Evolutionary conservation across 495 filamentous ascomycete species (phyloP).

Genomic region (Ascobolus immersus): DNA sequence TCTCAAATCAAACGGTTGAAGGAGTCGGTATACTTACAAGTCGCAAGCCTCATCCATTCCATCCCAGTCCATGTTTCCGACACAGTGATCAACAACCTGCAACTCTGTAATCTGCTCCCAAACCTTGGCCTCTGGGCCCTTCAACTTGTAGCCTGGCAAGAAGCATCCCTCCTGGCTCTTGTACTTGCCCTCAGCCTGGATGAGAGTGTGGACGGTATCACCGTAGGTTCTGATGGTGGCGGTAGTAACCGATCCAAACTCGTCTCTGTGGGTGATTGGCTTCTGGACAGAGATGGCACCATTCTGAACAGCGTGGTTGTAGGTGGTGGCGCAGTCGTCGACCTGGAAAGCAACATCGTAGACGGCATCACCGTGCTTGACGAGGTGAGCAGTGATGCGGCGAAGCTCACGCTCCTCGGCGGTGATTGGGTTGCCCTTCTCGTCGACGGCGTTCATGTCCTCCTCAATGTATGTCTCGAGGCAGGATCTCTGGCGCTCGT

Average conservation of each 20-base stretch:
- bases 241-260: conserved; percentile 30
- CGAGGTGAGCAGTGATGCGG: conserved; percentile 51
- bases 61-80: conserved; percentile 80
- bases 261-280: conserved; percentile 26
- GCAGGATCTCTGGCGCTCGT: too few relatives aligned
- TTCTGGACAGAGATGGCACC: conserved; percentile 39
- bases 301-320: conserved; percentile 35
- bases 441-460: conserved; percentile 19
- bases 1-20: conserved; percentile 3
- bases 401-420: conserved; percentile 25
- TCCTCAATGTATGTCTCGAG: too few relatives aligned
- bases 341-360: conserved; percentile 85
- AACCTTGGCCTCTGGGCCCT: conserved; percentile 31
- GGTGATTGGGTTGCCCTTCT: conserved; percentile 25
- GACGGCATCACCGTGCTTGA: conserved; percentile 66
- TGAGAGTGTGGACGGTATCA: conserved; percentile 71
- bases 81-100: conserved; percentile 65
- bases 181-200: conserved; percentile 37
- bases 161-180: conserved; percentile 37
- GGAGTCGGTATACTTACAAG: conserved; percentile 24
- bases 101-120: too few relatives aligned
- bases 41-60: conserved; percentile 63
- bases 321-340: conserved; percentile 55
- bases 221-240: conserved; percentile 72
- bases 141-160: conserved; percentile 43